Evolutionary conservation across 768 basidiomycete genomes (phyloP), one percentile per base, ranked within the genome.

Genomic region (Termitomyces sp.): DNA sequence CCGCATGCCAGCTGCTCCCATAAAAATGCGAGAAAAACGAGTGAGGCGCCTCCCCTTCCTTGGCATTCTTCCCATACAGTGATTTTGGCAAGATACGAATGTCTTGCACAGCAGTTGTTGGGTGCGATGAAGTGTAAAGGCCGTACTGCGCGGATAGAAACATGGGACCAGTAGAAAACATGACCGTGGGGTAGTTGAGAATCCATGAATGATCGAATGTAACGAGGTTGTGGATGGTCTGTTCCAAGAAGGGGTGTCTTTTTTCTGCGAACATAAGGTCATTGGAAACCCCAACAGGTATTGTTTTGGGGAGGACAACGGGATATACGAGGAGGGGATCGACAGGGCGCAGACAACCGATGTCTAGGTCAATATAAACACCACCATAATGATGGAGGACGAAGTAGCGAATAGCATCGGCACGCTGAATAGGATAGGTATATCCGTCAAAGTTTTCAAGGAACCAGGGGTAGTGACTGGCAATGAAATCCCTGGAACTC

Each of bases 121-220:
- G 83, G 59, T 92, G 85, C 11, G 87, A 81, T 4, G 89, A 79
- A 5, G 84, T 83, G 75, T 92, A 98, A 56, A 96, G 80, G 46
- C 93, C 92, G 73, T 96, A 96, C 71, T 97, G 94, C 3, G 89
- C 87, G 0, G 96, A 98, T 12, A 99, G 78, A 76, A 98, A 99
- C 97, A 99, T 99, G 68, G 97, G 97, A 1, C 96, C 96, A 0
- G 97, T 99, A 57, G 94, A 94, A 77, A 99, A 99, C 97, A 99
- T 99, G 79, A 99, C 97, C 32, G 97, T 99, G 37, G 97, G 97
- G 68, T 99, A 99, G 75, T 98, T 97, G 71, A 96, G 86, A 57
- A 97, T 73, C 88, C 93, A 99, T 56, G 86, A 85, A 72, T 96
- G 93, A 76, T 98, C 93, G 71, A 96, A 99, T 25, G 88, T 87